These are phyloP conservation scores for Gyrodon lividus DNA, from an alignment of 768 basidiomycete species.

Conservation along the genomic window DNA sequence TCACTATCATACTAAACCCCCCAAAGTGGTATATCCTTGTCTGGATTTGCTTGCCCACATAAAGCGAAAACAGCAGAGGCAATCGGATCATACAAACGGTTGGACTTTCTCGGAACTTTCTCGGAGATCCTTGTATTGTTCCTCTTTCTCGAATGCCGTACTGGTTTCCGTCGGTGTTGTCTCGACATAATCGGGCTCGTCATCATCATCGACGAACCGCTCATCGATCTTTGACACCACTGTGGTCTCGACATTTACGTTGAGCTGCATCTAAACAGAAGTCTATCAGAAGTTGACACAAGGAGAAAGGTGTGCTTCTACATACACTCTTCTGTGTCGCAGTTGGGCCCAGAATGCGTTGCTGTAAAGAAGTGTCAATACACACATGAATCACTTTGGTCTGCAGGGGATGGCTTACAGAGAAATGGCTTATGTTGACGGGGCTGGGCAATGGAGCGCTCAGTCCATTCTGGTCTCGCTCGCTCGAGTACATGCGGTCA, in stretches of 20 bases:
- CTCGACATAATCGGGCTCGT: constrained; percentile 24
- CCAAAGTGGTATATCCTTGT: neutral
- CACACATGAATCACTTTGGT: neutral
- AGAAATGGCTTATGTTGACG: constrained; percentile 20
- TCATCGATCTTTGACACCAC: constrained; percentile 33
- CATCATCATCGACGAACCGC: constrained; percentile 11
- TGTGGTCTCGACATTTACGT: constrained; percentile 35
- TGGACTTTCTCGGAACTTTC: constrained; percentile 22
- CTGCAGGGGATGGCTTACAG: constrained; percentile 13
- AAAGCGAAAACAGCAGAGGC: neutral
- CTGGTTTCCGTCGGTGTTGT: constrained; percentile 7
- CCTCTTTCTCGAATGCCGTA: constrained; percentile 11
- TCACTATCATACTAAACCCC: neutral
- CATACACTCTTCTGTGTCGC: constrained; percentile 24
- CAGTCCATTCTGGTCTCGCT: constrained; percentile 21
- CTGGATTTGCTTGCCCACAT: neutral
- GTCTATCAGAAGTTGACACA: neutral
- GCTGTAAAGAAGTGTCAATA: constrained; percentile 9
- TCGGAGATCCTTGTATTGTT: constrained; percentile 9
- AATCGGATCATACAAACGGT: constrained; percentile 7
- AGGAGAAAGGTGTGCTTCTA: neutral
- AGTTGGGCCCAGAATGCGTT: constrained; percentile 21
- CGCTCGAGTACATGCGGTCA: constrained; percentile 27
- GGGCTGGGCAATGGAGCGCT: constrained; percentile 12
- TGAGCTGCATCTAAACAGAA: constrained; percentile 17